Percentiles rank a stretch among this genome's conserved stretches.
phyloP scores from a whole-genome alignment of 768 basidiomycete genomes.

The Xerocomellus chrysenteron region DNA sequence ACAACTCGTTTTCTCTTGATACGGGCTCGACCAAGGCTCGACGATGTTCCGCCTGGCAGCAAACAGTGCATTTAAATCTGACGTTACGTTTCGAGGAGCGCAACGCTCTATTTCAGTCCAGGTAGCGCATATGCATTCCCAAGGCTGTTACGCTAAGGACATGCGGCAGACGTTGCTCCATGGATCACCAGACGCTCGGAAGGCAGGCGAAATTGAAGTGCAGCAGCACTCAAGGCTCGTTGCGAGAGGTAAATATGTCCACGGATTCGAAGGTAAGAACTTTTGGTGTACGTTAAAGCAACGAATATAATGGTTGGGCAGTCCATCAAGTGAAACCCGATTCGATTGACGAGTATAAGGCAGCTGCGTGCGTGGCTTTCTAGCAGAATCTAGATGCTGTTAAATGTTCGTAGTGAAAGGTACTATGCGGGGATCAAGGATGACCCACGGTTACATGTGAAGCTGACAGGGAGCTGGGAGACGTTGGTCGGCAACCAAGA shows the following conservation, averaged over 20 bases:
- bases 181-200: constrained; percentile 89
- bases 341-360: constrained; percentile 78
- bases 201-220: constrained; percentile 71
- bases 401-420: constrained; percentile 52
- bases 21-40: constrained; percentile 7
- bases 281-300: not conserved
- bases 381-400: not conserved
- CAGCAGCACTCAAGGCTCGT: constrained; percentile 87
- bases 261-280: constrained; percentile 75
- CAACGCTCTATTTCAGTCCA: constrained; percentile 62
- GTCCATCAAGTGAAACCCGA: constrained; percentile 87
- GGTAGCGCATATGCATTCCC: constrained; percentile 38
- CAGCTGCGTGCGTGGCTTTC: constrained; percentile 66
- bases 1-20: constrained; percentile 1
- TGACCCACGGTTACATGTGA: constrained; percentile 72
- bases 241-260: constrained; percentile 91
- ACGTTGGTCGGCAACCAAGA: constrained; percentile 88
- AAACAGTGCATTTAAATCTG: constrained; percentile 14
- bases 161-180: constrained; percentile 74
- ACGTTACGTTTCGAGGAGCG: constrained; percentile 21
- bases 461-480: constrained; percentile 94
- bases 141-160: constrained; percentile 29
- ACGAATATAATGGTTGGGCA: constrained; percentile 32
- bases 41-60: constrained; percentile 25
- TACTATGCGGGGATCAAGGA: constrained; percentile 83